Base-by-base conservation (phyloP, 1,284 basidiomycete genomes). In the Blastosporella zonata region DNA sequence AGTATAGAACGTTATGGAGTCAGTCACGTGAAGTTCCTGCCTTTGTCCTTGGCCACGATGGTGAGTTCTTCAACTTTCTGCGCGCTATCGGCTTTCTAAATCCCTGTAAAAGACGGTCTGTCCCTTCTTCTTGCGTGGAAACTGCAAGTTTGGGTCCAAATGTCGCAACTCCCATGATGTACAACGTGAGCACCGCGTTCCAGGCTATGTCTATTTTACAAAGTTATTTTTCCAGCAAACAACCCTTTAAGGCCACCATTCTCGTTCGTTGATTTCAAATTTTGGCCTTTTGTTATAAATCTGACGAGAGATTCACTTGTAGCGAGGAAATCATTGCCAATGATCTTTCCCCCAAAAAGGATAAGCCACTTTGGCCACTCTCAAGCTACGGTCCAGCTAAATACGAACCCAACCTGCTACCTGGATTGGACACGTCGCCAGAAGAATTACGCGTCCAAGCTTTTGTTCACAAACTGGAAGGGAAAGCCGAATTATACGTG, bases 391-490 rank as follows among this genome's bases (percentile, higher is more conserved):
- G 78, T 0, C 81, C 89, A 18, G 81, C 83, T 0, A 93, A 94
- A 61, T 64, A 78, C 46, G 90, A 93, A 58, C 84, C 83, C 0
- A 82, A 77, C 40, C 59, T 96, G 5, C 67, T 97, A 13, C 55
- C 67, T 3, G 83, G 81, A 1, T 69, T 87, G 25, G 93, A 97
- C 59, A 73, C 87, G 53, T 88, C 84, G 0, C 79, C 77, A 0
- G 94, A 97, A 59, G 94, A 97, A 66, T 67, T 97, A 43, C 78
- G 88, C 38, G 70, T 84, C 49, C 84, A 79, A 59, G 88, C 87
- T 8, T 72, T 77, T 5, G 66, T 73, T 10, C 87, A 90, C 0
- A 59, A 78, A 23, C 73, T 75, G 49, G 70, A 72, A 9, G 83
- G 82, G 9, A 82, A 77, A 49, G 62, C 72, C 0, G 71, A 77